Percentiles rank a stretch among this genome's conserved stretches.
Conservation (phyloP, 805 yeast species). For the Wickerhamomyces queroliae region DNA sequence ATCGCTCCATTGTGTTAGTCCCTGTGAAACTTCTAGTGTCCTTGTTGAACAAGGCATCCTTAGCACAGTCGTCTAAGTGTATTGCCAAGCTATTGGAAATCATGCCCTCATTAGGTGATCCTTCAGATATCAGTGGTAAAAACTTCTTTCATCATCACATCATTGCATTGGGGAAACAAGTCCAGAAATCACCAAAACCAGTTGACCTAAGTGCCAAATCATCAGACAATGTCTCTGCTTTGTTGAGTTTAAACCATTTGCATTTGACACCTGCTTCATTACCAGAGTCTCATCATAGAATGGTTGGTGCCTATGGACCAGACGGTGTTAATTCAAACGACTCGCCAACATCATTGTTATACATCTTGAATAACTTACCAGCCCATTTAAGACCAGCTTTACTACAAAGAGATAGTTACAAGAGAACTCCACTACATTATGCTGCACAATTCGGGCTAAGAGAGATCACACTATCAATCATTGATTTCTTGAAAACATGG, state of each 20-base stretch:
- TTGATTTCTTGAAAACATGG: slow-evolving; percentile 57
- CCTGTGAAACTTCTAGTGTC: slow-evolving; percentile 54
- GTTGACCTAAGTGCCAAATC: background rate
- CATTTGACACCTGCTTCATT: slow-evolving; percentile 41
- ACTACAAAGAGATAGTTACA: slow-evolving; percentile 66
- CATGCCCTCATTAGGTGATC: slow-evolving; percentile 51
- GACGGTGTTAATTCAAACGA: slow-evolving; percentile 59
- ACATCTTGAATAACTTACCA: slow-evolving; percentile 53
- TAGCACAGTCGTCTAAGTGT: slow-evolving; percentile 47
- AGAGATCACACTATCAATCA: slow-evolving; percentile 51
- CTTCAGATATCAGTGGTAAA: slow-evolving; percentile 71
- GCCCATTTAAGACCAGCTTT: slow-evolving; percentile 48
- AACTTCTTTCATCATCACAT: slow-evolving; percentile 84
- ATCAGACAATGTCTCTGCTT: slow-evolving; percentile 3
- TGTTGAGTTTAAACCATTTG: slow-evolving; percentile 8
- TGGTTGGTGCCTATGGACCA: slow-evolving; percentile 51
- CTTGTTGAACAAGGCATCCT: slow-evolving; percentile 59
- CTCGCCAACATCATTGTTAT: slow-evolving; percentile 51
- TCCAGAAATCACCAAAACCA: slow-evolving; percentile 21
- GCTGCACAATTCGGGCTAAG: slow-evolving; percentile 82
- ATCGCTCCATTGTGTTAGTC: slow-evolving; percentile 40
- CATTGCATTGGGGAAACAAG: slow-evolving; percentile 68
- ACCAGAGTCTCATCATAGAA: slow-evolving; percentile 40
- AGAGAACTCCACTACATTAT: slow-evolving; percentile 84
- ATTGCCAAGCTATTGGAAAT: slow-evolving; percentile 49